A percentile compares a stretch with the other conserved stretches of the same genome.
Conservation (phyloP, 2,329 filamentous ascomycete species). For the Pseudogymnoascus sp. region DNA sequence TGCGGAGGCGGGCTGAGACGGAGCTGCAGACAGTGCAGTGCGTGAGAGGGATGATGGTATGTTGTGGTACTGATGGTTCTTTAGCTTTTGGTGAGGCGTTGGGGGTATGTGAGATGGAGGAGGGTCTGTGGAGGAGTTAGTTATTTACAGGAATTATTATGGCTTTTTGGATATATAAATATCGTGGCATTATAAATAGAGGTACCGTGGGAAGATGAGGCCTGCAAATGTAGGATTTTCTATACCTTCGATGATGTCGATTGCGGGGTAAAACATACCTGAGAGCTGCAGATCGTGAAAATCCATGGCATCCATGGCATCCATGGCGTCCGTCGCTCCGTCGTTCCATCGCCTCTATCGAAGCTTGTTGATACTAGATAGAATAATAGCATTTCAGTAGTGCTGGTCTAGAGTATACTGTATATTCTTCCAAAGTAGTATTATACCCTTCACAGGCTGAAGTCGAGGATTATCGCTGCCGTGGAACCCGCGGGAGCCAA, state of each 20-base stretch:
- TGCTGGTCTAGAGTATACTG: neutral
- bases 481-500: neutral
- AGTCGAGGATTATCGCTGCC: neutral
- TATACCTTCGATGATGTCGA: neutral
- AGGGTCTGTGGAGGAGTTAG: neutral
- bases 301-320: neutral
- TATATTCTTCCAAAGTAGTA: neutral
- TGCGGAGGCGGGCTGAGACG: neutral
- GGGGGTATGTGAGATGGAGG: neutral
- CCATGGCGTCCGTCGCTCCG: neutral
- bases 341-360: neutral
- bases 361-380: neutral
- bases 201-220: neutral
- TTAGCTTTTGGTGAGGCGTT: neutral
- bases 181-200: neutral
- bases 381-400: neutral
- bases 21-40: neutral
- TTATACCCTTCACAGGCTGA: neutral
- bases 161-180: neutral
- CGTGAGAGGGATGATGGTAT: neutral
- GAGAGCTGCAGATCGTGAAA: neutral
- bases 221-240: neutral
- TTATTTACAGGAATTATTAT: neutral
- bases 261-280: conserved; percentile 1
- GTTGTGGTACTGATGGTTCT: neutral